Percentiles rank a stretch among this genome's conserved stretches.
These are phyloP conservation scores for Talaromyces sp. DNA, from an alignment of 2,329 filamentous ascomycete genomes.

Conservation along the genomic window DNA sequence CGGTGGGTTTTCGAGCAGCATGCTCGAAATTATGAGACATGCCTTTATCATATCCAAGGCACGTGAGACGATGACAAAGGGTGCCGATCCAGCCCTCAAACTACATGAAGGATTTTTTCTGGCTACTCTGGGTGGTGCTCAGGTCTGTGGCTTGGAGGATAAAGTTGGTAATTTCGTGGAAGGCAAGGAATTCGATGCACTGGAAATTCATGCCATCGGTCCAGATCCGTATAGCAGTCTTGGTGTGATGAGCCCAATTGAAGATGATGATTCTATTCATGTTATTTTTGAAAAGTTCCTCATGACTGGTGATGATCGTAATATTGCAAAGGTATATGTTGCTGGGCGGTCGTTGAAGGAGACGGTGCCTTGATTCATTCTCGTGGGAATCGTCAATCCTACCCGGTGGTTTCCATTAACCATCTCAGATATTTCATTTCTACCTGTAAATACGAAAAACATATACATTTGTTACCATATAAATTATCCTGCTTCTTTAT, in stretches of 20 bases:
- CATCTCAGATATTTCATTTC: too few species aligned
- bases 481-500: too few species aligned
- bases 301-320: conserved; percentile 64
- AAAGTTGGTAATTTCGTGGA: conserved; percentile 56
- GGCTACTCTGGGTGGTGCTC: conserved; percentile 60
- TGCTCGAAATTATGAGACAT: conserved; percentile 47
- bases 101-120: conserved; percentile 58
- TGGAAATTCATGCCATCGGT: conserved; percentile 46
- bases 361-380: not conserved
- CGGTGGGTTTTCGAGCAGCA: conserved; percentile 60
- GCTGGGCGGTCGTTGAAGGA: conserved; percentile 41
- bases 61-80: conserved; percentile 31
- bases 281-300: conserved; percentile 61
- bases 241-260: conserved; percentile 53
- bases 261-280: conserved; percentile 48
- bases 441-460: too few species aligned
- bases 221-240: conserved; percentile 20
- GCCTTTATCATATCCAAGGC: conserved; percentile 52
- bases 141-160: conserved; percentile 54
- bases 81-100: conserved; percentile 46
- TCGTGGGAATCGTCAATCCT: not conserved
- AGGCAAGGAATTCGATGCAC: conserved; percentile 62
- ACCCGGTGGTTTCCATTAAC: too few species aligned
- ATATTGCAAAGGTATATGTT: conserved; percentile 57
- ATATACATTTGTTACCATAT: too few species aligned